Conservation (phyloP, 23 red algal genomes). For the Porphyridium purpureum region DNA sequence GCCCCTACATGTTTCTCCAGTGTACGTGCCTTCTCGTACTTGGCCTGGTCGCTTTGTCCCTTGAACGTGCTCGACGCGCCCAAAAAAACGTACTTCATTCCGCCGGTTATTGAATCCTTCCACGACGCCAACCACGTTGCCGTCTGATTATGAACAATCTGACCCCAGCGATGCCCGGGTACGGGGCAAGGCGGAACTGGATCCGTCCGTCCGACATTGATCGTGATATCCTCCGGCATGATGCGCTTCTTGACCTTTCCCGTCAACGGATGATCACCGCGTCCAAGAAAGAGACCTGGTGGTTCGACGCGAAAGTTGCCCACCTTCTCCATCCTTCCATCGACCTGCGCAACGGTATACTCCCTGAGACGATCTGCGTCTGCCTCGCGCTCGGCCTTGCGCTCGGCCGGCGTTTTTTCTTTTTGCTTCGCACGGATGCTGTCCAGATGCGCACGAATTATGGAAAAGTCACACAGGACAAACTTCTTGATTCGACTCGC, state of each 20-base stretch:
- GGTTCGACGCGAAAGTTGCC: conserved; percentile 92
- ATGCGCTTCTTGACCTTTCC: conserved; percentile 93
- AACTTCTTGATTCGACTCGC: conserved; percentile 19
- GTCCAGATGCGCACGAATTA: conserved; percentile 68
- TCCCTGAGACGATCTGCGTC: conserved; percentile 32
- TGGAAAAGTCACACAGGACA: conserved; percentile 57
- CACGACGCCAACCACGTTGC: conserved; percentile 95
- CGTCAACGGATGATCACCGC: conserved; percentile 91
- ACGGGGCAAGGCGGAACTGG: conserved; percentile 77
- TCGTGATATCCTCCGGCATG: conserved; percentile 88
- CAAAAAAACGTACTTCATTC: conserved; percentile 85
- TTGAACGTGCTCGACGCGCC: conserved; percentile 76
- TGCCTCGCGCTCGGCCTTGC: conserved; percentile 46
- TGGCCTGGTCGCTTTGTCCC: conserved; percentile 73
- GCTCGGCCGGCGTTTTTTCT: conserved; percentile 12
- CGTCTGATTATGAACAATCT: conserved; percentile 69
- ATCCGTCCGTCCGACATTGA: conserved; percentile 73
- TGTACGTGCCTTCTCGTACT: conserved; percentile 89
- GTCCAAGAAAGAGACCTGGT: conserved; percentile 86
- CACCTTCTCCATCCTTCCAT: conserved; percentile 93
- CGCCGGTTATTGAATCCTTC: conserved; percentile 75
- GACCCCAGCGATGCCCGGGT: conserved; percentile 77
- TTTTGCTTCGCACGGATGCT: conserved; percentile 42
- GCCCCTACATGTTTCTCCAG: conserved; percentile 44
- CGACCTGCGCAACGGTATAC: conserved; percentile 79